Evolutionary conservation across 345 rosid genomes (phyloP).

Genomic region (Sisymbrium altissimum): DNA sequence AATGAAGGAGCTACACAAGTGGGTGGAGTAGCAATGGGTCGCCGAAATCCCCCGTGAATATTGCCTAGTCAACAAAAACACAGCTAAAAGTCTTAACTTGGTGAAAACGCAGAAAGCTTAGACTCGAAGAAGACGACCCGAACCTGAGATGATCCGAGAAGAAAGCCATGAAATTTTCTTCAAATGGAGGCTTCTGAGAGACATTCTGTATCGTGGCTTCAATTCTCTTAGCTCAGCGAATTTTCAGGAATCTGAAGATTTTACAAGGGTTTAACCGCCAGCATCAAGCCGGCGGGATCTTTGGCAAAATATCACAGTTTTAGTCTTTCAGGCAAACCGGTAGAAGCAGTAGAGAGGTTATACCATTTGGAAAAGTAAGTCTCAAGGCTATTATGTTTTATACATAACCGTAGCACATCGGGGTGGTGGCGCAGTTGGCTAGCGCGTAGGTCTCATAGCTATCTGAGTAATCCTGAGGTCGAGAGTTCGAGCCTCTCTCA

Average conservation of each 20-base stretch:
- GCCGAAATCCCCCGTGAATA: slow-evolving; percentile 8
- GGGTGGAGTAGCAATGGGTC: slow-evolving; percentile 18
- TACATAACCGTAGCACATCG: too few relatives aligned
- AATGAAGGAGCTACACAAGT: slow-evolving; percentile 25
- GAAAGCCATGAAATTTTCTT: slow-evolving; percentile 39
- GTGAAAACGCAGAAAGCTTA: slow-evolving; percentile 1
- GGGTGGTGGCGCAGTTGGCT: slow-evolving; percentile 97
- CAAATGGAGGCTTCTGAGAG: slow-evolving; percentile 30
- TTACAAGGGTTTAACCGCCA: slow-evolving; percentile 21
- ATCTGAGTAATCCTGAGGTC: slow-evolving; percentile 77
- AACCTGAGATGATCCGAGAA: slow-evolving; percentile 51
- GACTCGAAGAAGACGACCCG: neutral
- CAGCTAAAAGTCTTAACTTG: neutral
- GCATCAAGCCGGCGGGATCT: slow-evolving; percentile 27
- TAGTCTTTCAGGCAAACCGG: slow-evolving; percentile 16
- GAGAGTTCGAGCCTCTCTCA: slow-evolving; percentile 94
- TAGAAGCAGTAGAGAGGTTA: neutral
- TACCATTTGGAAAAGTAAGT: too few relatives aligned
- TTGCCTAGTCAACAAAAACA: slow-evolving; percentile 31
- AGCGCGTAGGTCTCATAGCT: slow-evolving; percentile 94
- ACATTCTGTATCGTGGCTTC: slow-evolving; percentile 35
- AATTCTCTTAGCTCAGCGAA: neutral
- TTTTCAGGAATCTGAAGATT: neutral
- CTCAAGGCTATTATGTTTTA: too few relatives aligned
- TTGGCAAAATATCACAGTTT: neutral